A percentile compares a stretch with the other conserved stretches of the same genome.
Evolutionary conservation across 202 grass and related monocot species (phyloP).

Genomic region (Bolboschoenoplectus hybrid): DNA sequence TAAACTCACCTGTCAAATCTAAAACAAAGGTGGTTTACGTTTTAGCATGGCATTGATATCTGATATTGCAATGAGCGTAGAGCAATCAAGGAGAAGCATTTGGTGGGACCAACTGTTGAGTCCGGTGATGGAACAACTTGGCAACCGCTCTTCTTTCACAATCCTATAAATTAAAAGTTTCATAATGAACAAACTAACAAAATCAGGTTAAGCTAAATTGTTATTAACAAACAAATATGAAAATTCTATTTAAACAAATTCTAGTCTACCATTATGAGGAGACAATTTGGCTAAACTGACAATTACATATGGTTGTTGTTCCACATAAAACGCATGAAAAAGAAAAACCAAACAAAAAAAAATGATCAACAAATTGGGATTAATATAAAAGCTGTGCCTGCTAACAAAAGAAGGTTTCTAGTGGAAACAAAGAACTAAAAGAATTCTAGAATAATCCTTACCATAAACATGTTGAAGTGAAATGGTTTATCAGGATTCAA

Average conservation of each 20-base stretch:
- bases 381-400: neutral
- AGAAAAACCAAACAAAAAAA: slow-evolving; percentile 2
- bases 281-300: slow-evolving; percentile 1
- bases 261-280: neutral
- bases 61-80: neutral
- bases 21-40: neutral
- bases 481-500: slow-evolving; percentile 61
- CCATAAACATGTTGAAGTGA: slow-evolving; percentile 89
- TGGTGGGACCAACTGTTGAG: slow-evolving; percentile 45
- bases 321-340: neutral
- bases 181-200: neutral
- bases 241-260: neutral
- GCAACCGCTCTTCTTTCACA: slow-evolving; percentile 81
- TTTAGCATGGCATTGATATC: neutral
- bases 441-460: slow-evolving; percentile 40
- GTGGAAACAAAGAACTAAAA: neutral
- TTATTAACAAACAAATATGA: neutral
- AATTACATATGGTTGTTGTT: slow-evolving; percentile 9
- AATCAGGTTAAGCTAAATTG: neutral
- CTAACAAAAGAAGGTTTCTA: neutral
- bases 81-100: slow-evolving; percentile 34
- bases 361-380: neutral
- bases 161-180: slow-evolving; percentile 50
- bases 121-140: slow-evolving; percentile 83
- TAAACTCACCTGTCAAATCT: neutral